phyloP scores from a whole-genome alignment of 139 green algal species.

The Edaphochlamys debaryana region DNA sequence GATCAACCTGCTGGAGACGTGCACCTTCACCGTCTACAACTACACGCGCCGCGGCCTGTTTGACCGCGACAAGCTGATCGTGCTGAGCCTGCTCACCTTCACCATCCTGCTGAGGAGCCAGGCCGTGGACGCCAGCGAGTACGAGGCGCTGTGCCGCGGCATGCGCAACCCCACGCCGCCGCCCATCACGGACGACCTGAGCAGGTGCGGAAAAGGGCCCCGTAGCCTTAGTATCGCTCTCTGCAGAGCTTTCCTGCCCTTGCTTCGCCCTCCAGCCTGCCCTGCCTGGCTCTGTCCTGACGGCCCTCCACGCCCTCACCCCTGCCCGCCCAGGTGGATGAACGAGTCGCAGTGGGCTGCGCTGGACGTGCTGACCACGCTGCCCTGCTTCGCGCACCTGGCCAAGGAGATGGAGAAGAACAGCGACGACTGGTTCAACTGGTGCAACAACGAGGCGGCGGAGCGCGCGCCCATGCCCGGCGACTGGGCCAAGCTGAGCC shows the following conservation, averaged over 20 bases:
- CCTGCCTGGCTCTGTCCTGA: too few species aligned
- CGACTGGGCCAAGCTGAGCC: conserved; percentile 77
- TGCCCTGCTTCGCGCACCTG: conserved; percentile 69
- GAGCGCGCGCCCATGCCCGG: conserved; percentile 79
- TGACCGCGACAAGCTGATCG: conserved; percentile 89
- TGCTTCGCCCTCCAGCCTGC: too few species aligned
- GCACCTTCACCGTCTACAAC: conserved; percentile 89
- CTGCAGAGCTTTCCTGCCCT: too few species aligned
- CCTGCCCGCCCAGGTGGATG: conserved; percentile 69
- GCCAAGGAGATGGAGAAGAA: conserved; percentile 90
- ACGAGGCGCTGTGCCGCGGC: conserved; percentile 80
- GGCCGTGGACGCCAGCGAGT: conserved; percentile 76
- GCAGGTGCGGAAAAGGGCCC: too few species aligned
- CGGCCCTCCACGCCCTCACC: neutral
- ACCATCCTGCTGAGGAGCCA: conserved; percentile 65
- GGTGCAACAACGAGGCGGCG: conserved; percentile 72
- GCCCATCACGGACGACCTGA: conserved; percentile 85
- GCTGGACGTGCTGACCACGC: conserved; percentile 74
- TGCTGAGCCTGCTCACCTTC: conserved; percentile 86
- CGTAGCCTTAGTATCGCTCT: too few species aligned
- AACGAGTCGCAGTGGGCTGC: conserved; percentile 82
- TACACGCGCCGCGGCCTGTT: conserved; percentile 89
- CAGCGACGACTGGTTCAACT: conserved; percentile 82
- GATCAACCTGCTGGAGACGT: conserved; percentile 74
- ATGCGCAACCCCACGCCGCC: conserved; percentile 66